Evolutionary conservation across 768 basidiomycete genomes (phyloP), one percentile per base, ranked within the genome.

Genomic region (Amanita inopinata): DNA sequence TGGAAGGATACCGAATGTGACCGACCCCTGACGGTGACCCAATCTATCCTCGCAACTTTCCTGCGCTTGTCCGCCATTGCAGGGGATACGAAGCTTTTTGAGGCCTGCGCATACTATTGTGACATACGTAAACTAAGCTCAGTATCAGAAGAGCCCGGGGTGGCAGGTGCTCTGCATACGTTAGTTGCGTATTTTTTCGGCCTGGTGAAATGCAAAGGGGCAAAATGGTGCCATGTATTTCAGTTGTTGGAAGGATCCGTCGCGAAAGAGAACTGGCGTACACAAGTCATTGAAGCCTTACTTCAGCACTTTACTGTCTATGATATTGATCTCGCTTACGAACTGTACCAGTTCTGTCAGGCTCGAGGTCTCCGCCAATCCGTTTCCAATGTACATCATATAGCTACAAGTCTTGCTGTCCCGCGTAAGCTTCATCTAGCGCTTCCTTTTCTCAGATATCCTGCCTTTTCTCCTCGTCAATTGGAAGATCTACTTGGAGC

Each of bases 1-100:
- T 80, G 75, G 72, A 54, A 49, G 49, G 41, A 53, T 19, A 43
- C 50, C 8, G 22, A 34, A 9, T 20, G 33, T 5, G 23, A 42
- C 27, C 31, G 45, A 18, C 53, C 56, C 14, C 25, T 46, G 9
- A 44, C 51, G 2, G 57, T 72, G 5, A 54, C 61, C n/a, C 64
- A 64, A 15, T 59, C 61, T 5, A 56, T 74, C 25, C 48, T 63
- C 3, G 56, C 63, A 4, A 56, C 70, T 1, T 75, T 78, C 51
- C 55, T 78, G 22, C 69, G 60, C 33, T 51, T 76, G 23, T 63
- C 74, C 5, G 63, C 56, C 11, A 45, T 53, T n/a, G 56, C 66
- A 4, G 51, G 47, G 4, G 72, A 77, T 40, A 51, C 42, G 0
- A 46, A 54, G 6, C 49, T 78, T 8, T 55, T 60, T 24, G 54